Evolutionary conservation across 306 rosid species (phyloP), one percentile per base, ranked within the genome.

Genomic region (Aeschynomene evenia): DNA sequence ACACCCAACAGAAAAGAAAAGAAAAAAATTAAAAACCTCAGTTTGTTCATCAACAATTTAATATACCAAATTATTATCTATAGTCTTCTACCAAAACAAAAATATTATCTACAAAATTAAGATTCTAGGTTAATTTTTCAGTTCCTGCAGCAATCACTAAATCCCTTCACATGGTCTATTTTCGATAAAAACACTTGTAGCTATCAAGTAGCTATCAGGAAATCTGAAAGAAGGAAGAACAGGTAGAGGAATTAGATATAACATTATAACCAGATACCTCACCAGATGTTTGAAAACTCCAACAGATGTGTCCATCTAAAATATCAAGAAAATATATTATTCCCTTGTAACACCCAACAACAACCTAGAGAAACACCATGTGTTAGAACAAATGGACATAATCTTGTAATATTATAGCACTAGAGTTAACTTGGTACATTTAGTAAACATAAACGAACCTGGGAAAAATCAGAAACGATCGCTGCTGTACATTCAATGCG

Each of bases 261-360:
- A 33, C 9, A 19, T 52, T 63, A 48, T 56, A 78, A 69, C 40
- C 37, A 54, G 29, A 69, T 86, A 92, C 98, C 96, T 93, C 96
- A 2, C 96, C 93, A 24, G 83, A 86, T 13, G 98, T 86, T 79
- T 88, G 91, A 75, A 90, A 93, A 63, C 81, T 81, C 98, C 98
- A 93, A 56, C 73, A 80, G 73, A 85, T 83, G 69, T 65, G 73
- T 52, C 98, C 98, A 58, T 75, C 77, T 53, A 67, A 82, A 76
- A 77, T 83, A 69, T 90, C 96, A 63, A 93, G 88, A 66, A 93
- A 93, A 79, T 93, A 88, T 52, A 93, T 81, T 58, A 86, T 93
- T 54, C 98, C 98, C 74, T 75, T 65, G 87, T 90, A 93, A 78
- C 98, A 86, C 68, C 98, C 98, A 64, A 93, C 96, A 62, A 93